Conservation (phyloP, 257 asterid species). For the Lithospermum erythrorhizon region DNA sequence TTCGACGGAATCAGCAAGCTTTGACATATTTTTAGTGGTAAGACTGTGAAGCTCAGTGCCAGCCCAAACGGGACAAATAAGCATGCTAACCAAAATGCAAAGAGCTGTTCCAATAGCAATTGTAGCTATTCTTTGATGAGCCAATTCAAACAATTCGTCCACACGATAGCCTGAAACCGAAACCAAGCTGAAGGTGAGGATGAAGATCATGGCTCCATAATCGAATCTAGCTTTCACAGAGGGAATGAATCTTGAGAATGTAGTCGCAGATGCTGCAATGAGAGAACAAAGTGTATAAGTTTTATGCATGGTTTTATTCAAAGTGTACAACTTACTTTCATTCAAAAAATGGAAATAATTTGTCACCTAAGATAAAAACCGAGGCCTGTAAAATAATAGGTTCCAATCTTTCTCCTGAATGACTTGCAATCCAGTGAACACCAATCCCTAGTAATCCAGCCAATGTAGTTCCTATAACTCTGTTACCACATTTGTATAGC, state of each 20-base stretch:
- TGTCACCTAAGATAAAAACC: slow-evolving; percentile 57
- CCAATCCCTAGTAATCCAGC: slow-evolving; percentile 81
- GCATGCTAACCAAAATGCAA: slow-evolving; percentile 48
- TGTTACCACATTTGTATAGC: slow-evolving; percentile 50
- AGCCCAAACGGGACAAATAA: slow-evolving; percentile 75
- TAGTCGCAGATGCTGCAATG: slow-evolving; percentile 67
- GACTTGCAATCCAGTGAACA: slow-evolving; percentile 82
- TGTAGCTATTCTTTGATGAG: slow-evolving; percentile 55
- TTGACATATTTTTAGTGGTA: slow-evolving; percentile 42
- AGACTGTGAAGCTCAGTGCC: slow-evolving; percentile 67
- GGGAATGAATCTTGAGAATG: slow-evolving; percentile 79
- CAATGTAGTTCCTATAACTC: slow-evolving; percentile 45
- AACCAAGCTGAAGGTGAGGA: slow-evolving; percentile 75
- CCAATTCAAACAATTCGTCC: slow-evolving; percentile 57
- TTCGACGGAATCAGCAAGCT: slow-evolving; percentile 69
- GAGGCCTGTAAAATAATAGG: slow-evolving; percentile 61
- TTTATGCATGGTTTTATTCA: neutral
- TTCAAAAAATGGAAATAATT: neutral
- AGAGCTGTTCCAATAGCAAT: slow-evolving; percentile 65
- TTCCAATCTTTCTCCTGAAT: slow-evolving; percentile 42
- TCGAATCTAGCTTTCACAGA: slow-evolving; percentile 63
- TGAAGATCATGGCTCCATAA: slow-evolving; percentile 71
- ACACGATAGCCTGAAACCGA: slow-evolving; percentile 83
- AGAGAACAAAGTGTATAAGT: neutral
- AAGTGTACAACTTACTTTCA: neutral